phyloP scores from a whole-genome alignment of 1,284 basidiomycete genomes.

The Leccinum pachyderme region DNA sequence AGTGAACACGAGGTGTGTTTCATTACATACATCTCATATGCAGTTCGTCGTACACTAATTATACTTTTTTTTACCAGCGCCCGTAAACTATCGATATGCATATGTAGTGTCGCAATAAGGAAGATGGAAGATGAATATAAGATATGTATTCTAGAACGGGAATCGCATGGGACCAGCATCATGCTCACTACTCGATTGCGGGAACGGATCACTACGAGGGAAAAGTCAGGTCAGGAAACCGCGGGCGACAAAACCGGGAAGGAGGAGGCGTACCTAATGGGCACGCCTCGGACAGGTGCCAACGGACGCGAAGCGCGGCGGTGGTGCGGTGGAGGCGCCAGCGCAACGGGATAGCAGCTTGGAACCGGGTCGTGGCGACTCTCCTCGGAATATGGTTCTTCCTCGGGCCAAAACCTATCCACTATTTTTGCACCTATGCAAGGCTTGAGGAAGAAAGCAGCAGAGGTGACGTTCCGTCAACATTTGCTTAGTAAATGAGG shows the following conservation, averaged over 20 bases:
- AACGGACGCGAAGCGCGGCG: slow-evolving; percentile 20
- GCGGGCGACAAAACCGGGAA: neutral
- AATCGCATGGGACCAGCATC: slow-evolving; percentile 22
- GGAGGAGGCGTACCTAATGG: slow-evolving; percentile 17
- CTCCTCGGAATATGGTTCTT: slow-evolving; percentile 25
- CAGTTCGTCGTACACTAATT: slow-evolving; percentile 17
- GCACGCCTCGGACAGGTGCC: slow-evolving; percentile 11
- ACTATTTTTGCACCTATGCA: slow-evolving; percentile 30
- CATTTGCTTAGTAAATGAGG: neutral
- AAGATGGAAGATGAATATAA: neutral
- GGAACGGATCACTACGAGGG: slow-evolving; percentile 17
- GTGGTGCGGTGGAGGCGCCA: slow-evolving; percentile 34
- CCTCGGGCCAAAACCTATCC: slow-evolving; percentile 34
- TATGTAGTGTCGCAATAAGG: slow-evolving; percentile 8
- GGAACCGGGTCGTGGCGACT: slow-evolving; percentile 6
- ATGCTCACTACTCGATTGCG: slow-evolving; percentile 13
- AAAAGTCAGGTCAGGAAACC: slow-evolving; percentile 3
- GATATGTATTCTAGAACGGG: slow-evolving; percentile 24
- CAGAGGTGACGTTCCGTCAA: slow-evolving; percentile 10
- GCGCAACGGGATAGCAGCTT: slow-evolving; percentile 14
- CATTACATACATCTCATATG: slow-evolving; percentile 1
- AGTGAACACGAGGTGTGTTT: slow-evolving; percentile 12
- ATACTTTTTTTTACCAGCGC: slow-evolving; percentile 11
- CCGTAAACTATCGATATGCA: slow-evolving; percentile 21
- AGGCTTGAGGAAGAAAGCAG: slow-evolving; percentile 16